A percentile compares a stretch with the other conserved stretches of the same genome.
phyloP scores from a whole-genome alignment of 2,329 filamentous ascomycete species.

The Furcasterigmium sp. region DNA sequence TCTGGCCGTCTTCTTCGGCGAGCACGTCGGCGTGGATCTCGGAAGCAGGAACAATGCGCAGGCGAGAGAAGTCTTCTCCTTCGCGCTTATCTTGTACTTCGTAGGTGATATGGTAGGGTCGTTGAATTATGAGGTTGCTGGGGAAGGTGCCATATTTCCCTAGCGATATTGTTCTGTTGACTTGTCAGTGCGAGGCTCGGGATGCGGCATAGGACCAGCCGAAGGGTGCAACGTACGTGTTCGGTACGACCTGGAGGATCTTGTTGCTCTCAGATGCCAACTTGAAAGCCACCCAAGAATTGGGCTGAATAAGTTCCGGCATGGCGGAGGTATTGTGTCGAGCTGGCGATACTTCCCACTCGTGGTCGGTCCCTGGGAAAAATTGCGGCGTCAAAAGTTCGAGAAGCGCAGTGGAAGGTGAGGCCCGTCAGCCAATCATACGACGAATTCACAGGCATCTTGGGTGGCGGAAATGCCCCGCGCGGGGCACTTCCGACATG shows the following conservation, averaged over 20 bases:
- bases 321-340: constrained; percentile 15
- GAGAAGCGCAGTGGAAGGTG: too few species aligned
- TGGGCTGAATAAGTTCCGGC: constrained; percentile 45
- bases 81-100: constrained; percentile 72
- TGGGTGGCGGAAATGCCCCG: too few species aligned
- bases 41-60: constrained; percentile 73
- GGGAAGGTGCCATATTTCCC: constrained; percentile 92
- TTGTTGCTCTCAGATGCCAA: constrained; percentile 54
- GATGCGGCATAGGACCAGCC: background rate
- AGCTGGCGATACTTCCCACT: too few species aligned
- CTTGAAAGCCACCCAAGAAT: constrained; percentile 55
- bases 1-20: constrained; percentile 31
- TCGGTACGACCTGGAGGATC: constrained; percentile 52
- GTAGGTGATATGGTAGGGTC: constrained; percentile 87
- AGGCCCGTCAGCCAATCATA: too few species aligned
- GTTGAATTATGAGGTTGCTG: constrained; percentile 82
- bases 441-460: too few species aligned
- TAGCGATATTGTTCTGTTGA: constrained; percentile 69
- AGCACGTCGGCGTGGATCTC: constrained; percentile 83
- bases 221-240: constrained; percentile 42
- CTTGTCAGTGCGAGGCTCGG: background rate
- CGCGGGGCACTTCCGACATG: too few species aligned
- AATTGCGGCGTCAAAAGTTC: too few species aligned
- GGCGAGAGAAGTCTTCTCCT: constrained; percentile 57
- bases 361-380: too few species aligned